A percentile compares a stretch with the other conserved stretches of the same genome.
phyloP scores from a whole-genome alignment of 768 basidiomycete genomes.

The Russula sp. region DNA sequence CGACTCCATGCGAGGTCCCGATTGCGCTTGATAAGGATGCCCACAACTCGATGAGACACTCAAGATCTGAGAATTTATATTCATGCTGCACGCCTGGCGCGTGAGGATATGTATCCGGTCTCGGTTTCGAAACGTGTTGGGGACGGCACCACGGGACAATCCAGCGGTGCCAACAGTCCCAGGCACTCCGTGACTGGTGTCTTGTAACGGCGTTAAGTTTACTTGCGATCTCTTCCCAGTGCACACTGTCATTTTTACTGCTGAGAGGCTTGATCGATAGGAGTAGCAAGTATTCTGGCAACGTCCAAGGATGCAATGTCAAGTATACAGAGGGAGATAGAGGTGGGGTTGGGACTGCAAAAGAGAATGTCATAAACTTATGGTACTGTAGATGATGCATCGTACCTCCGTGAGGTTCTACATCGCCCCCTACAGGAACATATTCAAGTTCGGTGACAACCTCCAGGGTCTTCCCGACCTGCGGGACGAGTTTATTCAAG shows the following conservation, averaged over 20 bases:
- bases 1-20: background rate
- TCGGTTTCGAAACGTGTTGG: background rate
- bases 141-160: slow-evolving; percentile 17
- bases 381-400: background rate
- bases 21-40: slow-evolving; percentile 3
- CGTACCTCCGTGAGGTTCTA: background rate
- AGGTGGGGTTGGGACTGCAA: slow-evolving; percentile 11
- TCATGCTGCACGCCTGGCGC: slow-evolving; percentile 21
- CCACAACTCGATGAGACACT: slow-evolving; percentile 15
- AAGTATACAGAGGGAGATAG: slow-evolving; percentile 16
- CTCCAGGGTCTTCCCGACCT: slow-evolving; percentile 19
- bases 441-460: slow-evolving; percentile 14
- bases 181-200: slow-evolving; percentile 9
- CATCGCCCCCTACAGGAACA: background rate
- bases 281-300: slow-evolving; percentile 19
- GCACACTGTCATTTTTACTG: background rate
- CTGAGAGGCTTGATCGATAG: slow-evolving; percentile 8
- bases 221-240: slow-evolving; percentile 17
- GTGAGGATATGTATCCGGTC: slow-evolving; percentile 11
- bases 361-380: background rate
- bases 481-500: slow-evolving; percentile 9
- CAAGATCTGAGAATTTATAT: slow-evolving; percentile 12
- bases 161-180: slow-evolving; percentile 24
- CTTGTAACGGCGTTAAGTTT: slow-evolving; percentile 4
- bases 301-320: slow-evolving; percentile 15